Evolutionary conservation across 139 green algal species (phyloP), one percentile per base, ranked within the genome.

Genomic region (Edaphochlamys debaryana): DNA sequence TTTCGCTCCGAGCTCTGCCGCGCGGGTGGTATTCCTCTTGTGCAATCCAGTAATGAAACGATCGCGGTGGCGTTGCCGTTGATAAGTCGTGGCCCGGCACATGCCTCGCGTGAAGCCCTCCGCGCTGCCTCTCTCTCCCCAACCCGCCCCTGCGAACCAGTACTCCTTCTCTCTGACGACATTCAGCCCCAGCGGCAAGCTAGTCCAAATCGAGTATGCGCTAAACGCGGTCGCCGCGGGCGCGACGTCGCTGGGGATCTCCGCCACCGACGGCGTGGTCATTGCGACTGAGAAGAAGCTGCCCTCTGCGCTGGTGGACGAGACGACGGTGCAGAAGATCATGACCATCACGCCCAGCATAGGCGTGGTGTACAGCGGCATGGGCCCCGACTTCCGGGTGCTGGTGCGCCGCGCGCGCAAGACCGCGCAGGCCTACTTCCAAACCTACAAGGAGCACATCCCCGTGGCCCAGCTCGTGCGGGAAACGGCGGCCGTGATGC

Each of bases 241-340:
- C 30, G 95, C 97, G 17, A 99, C 98, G 0, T 98, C 95, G 4
- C 89, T 99, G 36, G 98, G 98, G 42, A 99, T 99, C 69, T 96
- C 96, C 60, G 98, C 98, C 62, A 96, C 90, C 22, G 98, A 99
- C 77, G 98, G 98, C 40, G 97, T 99, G 34, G 98, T 99, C 22
- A 95, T 99, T 38, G 98, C 98, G 34, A 99, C 98, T 34, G 98
- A 99, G 79, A 99, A 99, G 92, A 99, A 99, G 90, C 90, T 98
- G 69, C 96, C 97, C 0, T 95, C 91, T 30, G 89, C 94, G 20
- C 89, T 99, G 40, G 94, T 98, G 29, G 96, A 98, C 52, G 94
- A 98, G 79, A 80, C 48, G 42, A 98, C 95, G 13, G 95, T 98
- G 67, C 90, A 98, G 85, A 99, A 99, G 89, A 99, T 99, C 42